A percentile compares a stretch with the other conserved stretches of the same genome.
phyloP scores from a whole-genome alignment of 208 protist species.

The Leishmania arabica region DNA sequence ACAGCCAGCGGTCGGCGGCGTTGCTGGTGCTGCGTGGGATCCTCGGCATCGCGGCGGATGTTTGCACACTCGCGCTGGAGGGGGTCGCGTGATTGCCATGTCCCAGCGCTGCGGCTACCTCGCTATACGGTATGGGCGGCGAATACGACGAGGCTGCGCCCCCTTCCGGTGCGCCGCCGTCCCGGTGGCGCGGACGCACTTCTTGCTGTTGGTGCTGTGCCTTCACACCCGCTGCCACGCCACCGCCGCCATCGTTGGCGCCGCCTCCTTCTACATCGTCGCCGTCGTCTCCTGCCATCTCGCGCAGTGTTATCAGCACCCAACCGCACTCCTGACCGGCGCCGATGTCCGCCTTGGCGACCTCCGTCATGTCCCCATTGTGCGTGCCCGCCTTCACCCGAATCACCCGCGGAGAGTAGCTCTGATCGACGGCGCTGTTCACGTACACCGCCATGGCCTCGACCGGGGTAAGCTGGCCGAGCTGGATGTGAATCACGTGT shows the following conservation, averaged over 20 bases:
- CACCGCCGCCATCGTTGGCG: not conserved
- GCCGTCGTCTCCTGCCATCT: conserved; percentile 11
- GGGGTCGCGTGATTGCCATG: not conserved
- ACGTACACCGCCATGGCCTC: conserved; percentile 65
- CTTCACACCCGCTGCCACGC: not conserved
- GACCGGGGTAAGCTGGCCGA: conserved; percentile 54
- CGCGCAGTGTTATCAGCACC: conserved; percentile 48
- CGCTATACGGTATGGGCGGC: conserved; percentile 5
- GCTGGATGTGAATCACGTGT: conserved; percentile 74
- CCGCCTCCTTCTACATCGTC: conserved; percentile 7
- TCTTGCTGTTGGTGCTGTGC: not conserved
- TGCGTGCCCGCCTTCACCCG: conserved; percentile 68
- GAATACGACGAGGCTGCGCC: not conserved
- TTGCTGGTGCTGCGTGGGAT: conserved; percentile 7
- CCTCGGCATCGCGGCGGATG: not conserved
- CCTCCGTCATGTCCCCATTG: conserved; percentile 67
- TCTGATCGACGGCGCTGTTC: conserved; percentile 76
- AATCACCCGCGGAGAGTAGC: conserved; percentile 84
- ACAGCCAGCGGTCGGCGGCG: conserved; percentile 42
- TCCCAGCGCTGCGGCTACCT: conserved; percentile 10
- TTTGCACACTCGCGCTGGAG: not conserved
- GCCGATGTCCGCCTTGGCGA: conserved; percentile 46
- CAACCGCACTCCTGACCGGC: conserved; percentile 53
- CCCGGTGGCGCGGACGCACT: not conserved
- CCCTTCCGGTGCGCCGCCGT: not conserved